Evolutionary conservation across 371 early-diverging fungal species (phyloP).

Genomic region (Actinomortierella ambigua): DNA sequence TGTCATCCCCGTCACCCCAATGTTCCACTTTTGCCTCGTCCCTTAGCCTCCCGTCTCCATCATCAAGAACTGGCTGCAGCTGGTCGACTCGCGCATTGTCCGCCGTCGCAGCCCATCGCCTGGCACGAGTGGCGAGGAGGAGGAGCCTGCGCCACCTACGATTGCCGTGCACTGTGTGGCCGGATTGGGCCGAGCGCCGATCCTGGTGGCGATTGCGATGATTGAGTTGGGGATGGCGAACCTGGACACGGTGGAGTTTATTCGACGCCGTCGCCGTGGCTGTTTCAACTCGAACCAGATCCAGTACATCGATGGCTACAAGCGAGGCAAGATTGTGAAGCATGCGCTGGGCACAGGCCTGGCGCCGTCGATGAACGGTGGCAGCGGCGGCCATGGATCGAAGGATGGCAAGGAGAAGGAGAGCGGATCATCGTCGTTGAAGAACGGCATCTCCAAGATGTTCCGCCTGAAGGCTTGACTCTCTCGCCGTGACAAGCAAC

Average conservation of each 20-base stretch:
- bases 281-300: slow-evolving; percentile 86
- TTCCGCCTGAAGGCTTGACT: slow-evolving; percentile 48
- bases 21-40: too few relatives aligned
- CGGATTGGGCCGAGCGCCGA: slow-evolving; percentile 81
- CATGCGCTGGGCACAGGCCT: slow-evolving; percentile 24
- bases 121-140: slow-evolving; percentile 27
- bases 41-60: slow-evolving; percentile 68
- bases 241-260: slow-evolving; percentile 78
- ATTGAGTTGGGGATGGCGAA: slow-evolving; percentile 83
- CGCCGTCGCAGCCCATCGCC: slow-evolving; percentile 43
- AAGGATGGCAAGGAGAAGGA: neutral
- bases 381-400: slow-evolving; percentile 4
- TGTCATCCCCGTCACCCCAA: too few relatives aligned
- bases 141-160: slow-evolving; percentile 51
- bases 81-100: slow-evolving; percentile 60
- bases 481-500: slow-evolving; percentile 3
- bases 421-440: slow-evolving; percentile 7
- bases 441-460: slow-evolving; percentile 43
- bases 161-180: slow-evolving; percentile 90
- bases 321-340: slow-evolving; percentile 54
- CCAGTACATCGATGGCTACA: slow-evolving; percentile 72
- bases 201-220: slow-evolving; percentile 77
- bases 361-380: neutral
- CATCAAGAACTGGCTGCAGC: slow-evolving; percentile 73
- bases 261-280: slow-evolving; percentile 77